A percentile compares a stretch with the other conserved stretches of the same genome.
Evolutionary conservation across 2,329 filamentous ascomycete species (phyloP).

Genomic region (Diplodia sapinea): DNA sequence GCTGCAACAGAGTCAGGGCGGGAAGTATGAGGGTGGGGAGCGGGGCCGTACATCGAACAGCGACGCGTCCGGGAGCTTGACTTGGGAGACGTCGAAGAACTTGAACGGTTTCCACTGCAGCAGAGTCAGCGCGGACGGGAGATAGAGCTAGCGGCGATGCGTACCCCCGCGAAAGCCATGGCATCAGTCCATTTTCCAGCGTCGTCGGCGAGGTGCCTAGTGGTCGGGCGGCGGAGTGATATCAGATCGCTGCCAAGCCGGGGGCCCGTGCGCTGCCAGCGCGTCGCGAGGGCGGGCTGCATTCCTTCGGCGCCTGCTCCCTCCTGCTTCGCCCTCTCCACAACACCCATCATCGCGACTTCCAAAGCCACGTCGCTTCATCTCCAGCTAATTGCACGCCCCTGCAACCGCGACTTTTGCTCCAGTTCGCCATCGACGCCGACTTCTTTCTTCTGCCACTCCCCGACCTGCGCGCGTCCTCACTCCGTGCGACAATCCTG

Average conservation of each 20-base stretch:
- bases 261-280: conserved; percentile 23
- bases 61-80: conserved; percentile 77
- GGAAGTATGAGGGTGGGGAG: conserved; percentile 10
- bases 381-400: conserved; percentile 19
- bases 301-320: conserved; percentile 18
- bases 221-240: conserved; percentile 11
- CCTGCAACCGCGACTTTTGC: conserved; percentile 3
- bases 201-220: conserved; percentile 15
- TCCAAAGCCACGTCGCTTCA: conserved; percentile 27
- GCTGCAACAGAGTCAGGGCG: conserved; percentile 46
- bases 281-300: conserved; percentile 12
- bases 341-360: conserved; percentile 24
- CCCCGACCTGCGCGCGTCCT: conserved; percentile 8
- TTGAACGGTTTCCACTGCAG: conserved; percentile 96
- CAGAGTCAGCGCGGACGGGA: neutral
- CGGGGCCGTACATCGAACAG: conserved; percentile 72
- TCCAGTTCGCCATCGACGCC: neutral
- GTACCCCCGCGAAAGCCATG: conserved; percentile 52
- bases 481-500: conserved; percentile 22
- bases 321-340: conserved; percentile 25
- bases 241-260: conserved; percentile 26
- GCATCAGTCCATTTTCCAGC: conserved; percentile 32
- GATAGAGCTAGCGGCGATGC: neutral
- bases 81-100: conserved; percentile 94
- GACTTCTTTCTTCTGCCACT: conserved; percentile 8